phyloP scores from a whole-genome alignment of 768 basidiomycete genomes.

The Psilocybe cubensis region DNA sequence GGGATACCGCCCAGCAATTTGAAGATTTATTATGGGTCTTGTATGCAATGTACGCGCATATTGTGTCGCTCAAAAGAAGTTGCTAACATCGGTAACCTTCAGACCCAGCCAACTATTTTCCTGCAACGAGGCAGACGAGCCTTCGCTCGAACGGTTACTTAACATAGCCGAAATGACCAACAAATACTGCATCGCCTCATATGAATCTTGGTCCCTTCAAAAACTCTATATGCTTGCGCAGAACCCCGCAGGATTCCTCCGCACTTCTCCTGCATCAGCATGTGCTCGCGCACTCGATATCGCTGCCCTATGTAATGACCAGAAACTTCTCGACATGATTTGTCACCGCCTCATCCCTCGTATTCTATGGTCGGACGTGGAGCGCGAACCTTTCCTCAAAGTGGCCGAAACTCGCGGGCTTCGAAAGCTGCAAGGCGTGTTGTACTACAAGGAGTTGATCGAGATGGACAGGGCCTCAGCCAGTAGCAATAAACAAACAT shows the following conservation, averaged over 20 bases:
- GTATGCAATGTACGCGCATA: slow-evolving; percentile 45
- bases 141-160: slow-evolving; percentile 43
- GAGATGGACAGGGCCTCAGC: slow-evolving; percentile 37
- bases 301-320: slow-evolving; percentile 52
- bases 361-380: slow-evolving; percentile 56
- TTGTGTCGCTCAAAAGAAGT: background rate
- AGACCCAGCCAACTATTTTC: slow-evolving; percentile 45
- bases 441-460: slow-evolving; percentile 55
- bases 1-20: slow-evolving; percentile 47
- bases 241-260: slow-evolving; percentile 32
- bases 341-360: slow-evolving; percentile 51
- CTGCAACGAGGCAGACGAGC: slow-evolving; percentile 16
- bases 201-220: slow-evolving; percentile 48
- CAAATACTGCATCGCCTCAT: slow-evolving; percentile 50
- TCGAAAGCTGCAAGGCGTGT: slow-evolving; percentile 48
- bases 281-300: slow-evolving; percentile 54
- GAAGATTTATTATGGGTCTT: slow-evolving; percentile 54
- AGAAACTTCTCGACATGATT: slow-evolving; percentile 50
- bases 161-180: slow-evolving; percentile 49
- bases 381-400: slow-evolving; percentile 51
- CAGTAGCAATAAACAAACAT: slow-evolving; percentile 32
- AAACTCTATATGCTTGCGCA: slow-evolving; percentile 39
- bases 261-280: slow-evolving; percentile 32
- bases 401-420: slow-evolving; percentile 46
- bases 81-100: background rate